These are phyloP conservation scores for Pythium oligandrum DNA, from an alignment of 352 stramenopile genomes.

Conservation along the genomic window DNA sequence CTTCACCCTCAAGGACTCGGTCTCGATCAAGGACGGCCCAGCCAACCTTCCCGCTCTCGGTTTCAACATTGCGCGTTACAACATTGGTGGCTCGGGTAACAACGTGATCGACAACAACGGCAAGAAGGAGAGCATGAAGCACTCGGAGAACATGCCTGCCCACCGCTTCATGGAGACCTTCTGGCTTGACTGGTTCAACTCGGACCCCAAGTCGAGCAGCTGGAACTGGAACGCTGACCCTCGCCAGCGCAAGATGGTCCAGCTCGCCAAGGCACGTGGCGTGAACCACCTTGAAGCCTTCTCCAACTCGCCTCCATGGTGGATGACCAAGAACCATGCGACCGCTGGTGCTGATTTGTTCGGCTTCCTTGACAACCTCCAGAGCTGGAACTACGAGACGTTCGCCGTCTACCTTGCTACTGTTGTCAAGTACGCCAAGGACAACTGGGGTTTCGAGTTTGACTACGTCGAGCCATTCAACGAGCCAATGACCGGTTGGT, in stretches of 20 bases:
- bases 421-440: constrained; percentile 33
- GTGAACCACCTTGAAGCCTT: constrained; percentile 44
- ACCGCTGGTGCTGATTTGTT: constrained; percentile 31
- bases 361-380: constrained; percentile 40
- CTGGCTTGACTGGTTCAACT: constrained; percentile 48
- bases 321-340: constrained; percentile 54
- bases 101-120: constrained; percentile 37
- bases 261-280: constrained; percentile 30
- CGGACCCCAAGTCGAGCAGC: constrained; percentile 29
- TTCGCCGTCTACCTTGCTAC: constrained; percentile 47
- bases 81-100: constrained; percentile 40
- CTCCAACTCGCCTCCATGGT: constrained; percentile 59
- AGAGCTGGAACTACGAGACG: constrained; percentile 36
- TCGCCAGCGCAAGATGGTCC: constrained; percentile 38
- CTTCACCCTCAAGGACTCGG: constrained; percentile 38
- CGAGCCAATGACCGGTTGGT: constrained; percentile 47
- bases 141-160: constrained; percentile 38
- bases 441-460: constrained; percentile 43
- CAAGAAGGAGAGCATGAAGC: constrained; percentile 36
- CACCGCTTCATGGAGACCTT: constrained; percentile 56
- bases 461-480: constrained; percentile 59
- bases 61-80: constrained; percentile 63
- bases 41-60: constrained; percentile 31
- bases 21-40: constrained; percentile 20
- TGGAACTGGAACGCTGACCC: constrained; percentile 47